These are phyloP conservation scores for Knoxia roxburghii DNA, from an alignment of 257 asterid genomes.

Conservation along the genomic window DNA sequence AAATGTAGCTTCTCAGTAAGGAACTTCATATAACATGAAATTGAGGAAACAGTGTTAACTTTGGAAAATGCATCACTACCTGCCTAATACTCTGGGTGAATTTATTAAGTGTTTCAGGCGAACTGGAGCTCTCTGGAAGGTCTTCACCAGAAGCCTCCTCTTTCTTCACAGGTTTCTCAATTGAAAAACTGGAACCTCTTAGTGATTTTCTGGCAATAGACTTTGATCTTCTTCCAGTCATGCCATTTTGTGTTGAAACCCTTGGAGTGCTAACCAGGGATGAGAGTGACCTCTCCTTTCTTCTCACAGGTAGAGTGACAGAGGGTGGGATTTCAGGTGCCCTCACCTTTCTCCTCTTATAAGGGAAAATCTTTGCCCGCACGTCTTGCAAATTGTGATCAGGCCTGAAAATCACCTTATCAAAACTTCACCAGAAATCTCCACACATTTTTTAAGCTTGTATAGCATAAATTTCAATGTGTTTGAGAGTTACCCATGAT, in stretches of 20 bases:
- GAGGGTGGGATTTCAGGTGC: slow-evolving; percentile 67
- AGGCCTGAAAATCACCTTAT: slow-evolving; percentile 42
- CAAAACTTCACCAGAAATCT: slow-evolving; percentile 6
- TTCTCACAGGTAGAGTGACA: slow-evolving; percentile 70
- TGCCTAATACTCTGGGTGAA: slow-evolving; percentile 53
- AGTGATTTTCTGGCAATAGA: slow-evolving; percentile 75
- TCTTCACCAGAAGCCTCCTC: slow-evolving; percentile 66
- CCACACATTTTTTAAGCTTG: background rate
- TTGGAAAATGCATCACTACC: slow-evolving; percentile 40
- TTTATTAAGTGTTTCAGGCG: slow-evolving; percentile 61
- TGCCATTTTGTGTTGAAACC: slow-evolving; percentile 78
- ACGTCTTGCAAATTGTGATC: slow-evolving; percentile 93
- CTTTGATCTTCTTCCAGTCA: slow-evolving; percentile 91
- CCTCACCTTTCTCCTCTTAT: slow-evolving; percentile 65
- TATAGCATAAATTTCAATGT: background rate
- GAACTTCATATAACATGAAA: slow-evolving; percentile 2
- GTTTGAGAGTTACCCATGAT: background rate
- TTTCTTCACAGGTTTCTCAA: slow-evolving; percentile 70
- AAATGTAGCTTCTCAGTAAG: background rate
- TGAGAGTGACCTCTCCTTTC: slow-evolving; percentile 96
- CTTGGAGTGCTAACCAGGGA: slow-evolving; percentile 94
- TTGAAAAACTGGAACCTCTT: slow-evolving; percentile 66
- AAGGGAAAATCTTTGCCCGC: slow-evolving; percentile 86
- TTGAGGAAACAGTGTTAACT: slow-evolving; percentile 5
- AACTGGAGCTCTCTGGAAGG: slow-evolving; percentile 67